These are phyloP conservation scores for Penicillium manginii DNA, from an alignment of 495 filamentous ascomycete genomes.

Conservation along the genomic window DNA sequence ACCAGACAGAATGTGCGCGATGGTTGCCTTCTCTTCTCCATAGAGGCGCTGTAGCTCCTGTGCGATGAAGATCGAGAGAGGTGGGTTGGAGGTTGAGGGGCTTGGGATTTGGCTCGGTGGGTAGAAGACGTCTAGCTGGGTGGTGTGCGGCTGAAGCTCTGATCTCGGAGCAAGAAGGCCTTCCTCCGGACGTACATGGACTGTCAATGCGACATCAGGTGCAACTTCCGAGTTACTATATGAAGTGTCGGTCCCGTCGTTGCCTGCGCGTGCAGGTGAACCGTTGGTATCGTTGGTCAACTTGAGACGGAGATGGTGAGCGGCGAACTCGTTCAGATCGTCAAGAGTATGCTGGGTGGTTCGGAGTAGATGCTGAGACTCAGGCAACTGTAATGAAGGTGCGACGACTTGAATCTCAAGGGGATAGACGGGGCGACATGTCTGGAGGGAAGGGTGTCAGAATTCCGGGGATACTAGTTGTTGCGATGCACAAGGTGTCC, in stretches of 20 bases:
- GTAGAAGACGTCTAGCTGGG: slow-evolving; percentile 80
- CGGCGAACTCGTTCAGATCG: slow-evolving; percentile 89
- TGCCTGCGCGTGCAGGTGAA: slow-evolving; percentile 6
- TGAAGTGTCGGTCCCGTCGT: slow-evolving; percentile 1
- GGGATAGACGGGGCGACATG: slow-evolving; percentile 86
- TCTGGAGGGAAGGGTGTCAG: slow-evolving; percentile 49
- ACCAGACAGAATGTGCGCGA: slow-evolving; percentile 76
- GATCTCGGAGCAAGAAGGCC: slow-evolving; percentile 55
- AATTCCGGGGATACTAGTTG: no score
- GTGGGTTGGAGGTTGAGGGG: slow-evolving; percentile 68
- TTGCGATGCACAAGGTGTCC: no score
- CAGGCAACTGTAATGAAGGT: slow-evolving; percentile 63
- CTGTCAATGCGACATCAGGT: slow-evolving; percentile 64
- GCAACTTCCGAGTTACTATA: slow-evolving; percentile 20
- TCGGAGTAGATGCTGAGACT: slow-evolving; percentile 77
- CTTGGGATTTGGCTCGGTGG: slow-evolving; percentile 73
- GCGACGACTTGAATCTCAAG: slow-evolving; percentile 80
- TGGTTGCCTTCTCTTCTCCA: slow-evolving; percentile 85
- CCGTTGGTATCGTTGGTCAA: slow-evolving; percentile 52
- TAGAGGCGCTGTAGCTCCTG: slow-evolving; percentile 78
- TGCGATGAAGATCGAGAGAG: slow-evolving; percentile 80
- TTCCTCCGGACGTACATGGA: slow-evolving; percentile 70
- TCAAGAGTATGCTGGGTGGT: slow-evolving; percentile 89
- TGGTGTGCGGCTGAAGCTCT: slow-evolving; percentile 66
- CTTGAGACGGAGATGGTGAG: slow-evolving; percentile 81